Conservation (phyloP, 2,329 filamentous ascomycete genomes). For the Trichophyton verrucosum region DNA sequence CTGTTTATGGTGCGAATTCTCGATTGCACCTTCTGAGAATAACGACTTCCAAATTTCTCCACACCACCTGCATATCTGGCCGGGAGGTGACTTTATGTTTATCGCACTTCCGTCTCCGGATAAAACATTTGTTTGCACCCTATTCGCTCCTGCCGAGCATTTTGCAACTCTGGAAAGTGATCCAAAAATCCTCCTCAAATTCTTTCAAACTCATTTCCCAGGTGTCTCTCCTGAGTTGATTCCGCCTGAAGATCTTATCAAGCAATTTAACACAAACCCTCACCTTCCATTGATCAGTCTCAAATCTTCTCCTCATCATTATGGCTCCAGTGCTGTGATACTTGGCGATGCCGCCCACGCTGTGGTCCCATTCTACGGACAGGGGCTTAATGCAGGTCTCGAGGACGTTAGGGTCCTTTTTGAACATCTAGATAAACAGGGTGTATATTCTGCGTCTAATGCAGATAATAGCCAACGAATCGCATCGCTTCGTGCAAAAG, state of each 20-base stretch:
- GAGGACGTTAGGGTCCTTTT: conserved; percentile 90
- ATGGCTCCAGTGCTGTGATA: conserved; percentile 62
- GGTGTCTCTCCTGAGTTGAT: conserved; percentile 56
- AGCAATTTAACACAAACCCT: conserved; percentile 68
- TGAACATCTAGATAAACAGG: conserved; percentile 60
- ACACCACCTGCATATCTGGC: conserved; percentile 96
- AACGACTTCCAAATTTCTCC: conserved; percentile 68
- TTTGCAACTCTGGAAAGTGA: conserved; percentile 56
- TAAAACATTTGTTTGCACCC: conserved; percentile 85
- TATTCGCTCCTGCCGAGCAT: conserved; percentile 66
- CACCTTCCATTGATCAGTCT: conserved; percentile 88
- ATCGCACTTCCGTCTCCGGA: conserved; percentile 87
- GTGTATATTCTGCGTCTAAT: conserved; percentile 35
- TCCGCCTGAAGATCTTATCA: conserved; percentile 51
- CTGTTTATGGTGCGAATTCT: conserved; percentile 94
- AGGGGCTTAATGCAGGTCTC: conserved; percentile 93
- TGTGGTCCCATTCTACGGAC: conserved; percentile 97
- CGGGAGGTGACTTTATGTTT: conserved; percentile 89
- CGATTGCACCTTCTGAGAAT: conserved; percentile 47
- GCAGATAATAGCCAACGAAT: conserved; percentile 28
- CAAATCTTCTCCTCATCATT: conserved; percentile 85
- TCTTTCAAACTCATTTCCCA: conserved; percentile 76
- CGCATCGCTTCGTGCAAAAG: conserved; percentile 25
- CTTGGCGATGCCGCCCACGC: conserved; percentile 91
- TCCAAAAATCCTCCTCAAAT: conserved; percentile 60